Base-by-base conservation (phyloP, 129 eudicot genomes). In the Flaveria brownii region DNA sequence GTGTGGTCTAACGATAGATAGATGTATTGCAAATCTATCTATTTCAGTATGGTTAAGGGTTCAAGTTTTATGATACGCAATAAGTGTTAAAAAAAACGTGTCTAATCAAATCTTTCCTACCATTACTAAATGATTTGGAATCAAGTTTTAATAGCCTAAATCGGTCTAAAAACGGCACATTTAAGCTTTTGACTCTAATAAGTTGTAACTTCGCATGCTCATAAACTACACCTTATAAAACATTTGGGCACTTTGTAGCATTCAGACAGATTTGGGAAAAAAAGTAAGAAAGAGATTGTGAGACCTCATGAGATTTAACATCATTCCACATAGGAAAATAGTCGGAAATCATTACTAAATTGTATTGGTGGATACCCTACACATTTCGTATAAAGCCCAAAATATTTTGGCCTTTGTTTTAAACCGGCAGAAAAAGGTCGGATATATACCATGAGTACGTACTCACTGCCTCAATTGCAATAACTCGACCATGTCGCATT, bases 361-460 rank as follows among this genome's bases (percentile, higher is more conserved):
- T 51, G 10, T 43, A 71, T 71, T 71, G 3, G 62, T 75, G 42
- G 64, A 62, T 17, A 75, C 63, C 72, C 20, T 64, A 49, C n/a
- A 70, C 51, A 5, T 30, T 26, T 4, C 28, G 71, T 12, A 51
- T 51, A 65, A 51, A 50, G 66, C 80, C 66, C 10, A 30, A 50
- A 33, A 51, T 28, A 47, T 1, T 64, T 76, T 73, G 42, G 14
- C 56, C 56, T 18, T 18, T 41, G 54, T 33, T 10, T 41, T 39
- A 18, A 39, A 73, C 7, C 0, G 47, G 10, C 64, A 17, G 25
- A 61, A 73, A 73, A 73, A 36, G 43, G 69, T 65, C 20, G 18
- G 2, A 67, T n/a, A n/a, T n/a, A n/a, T 18, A 30, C 60, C 20
- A 50, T 42, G 33, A 11, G 23, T 6, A 17, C 39, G 23, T 6